phyloP scores from a whole-genome alignment of 2,329 filamentous ascomycete species.

The Coleophoma eucalyptorum region DNA sequence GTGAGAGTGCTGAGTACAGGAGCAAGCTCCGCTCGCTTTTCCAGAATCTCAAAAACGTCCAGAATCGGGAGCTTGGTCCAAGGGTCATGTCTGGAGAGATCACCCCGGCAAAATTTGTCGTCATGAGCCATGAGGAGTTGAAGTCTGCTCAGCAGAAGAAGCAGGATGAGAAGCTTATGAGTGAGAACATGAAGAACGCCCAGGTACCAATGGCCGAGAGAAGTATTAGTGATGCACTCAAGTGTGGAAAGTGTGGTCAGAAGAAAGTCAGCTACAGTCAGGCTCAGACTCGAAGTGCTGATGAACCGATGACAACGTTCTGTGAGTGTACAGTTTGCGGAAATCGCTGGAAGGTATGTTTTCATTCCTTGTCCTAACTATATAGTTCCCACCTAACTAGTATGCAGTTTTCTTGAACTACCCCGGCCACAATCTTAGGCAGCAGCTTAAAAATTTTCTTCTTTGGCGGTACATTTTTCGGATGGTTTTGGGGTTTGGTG shows the following conservation, averaged over 20 bases:
- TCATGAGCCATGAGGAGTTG: conserved; percentile 86
- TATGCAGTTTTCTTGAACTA: conserved; percentile 26
- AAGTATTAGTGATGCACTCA: conserved; percentile 81
- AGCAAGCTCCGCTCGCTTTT: conserved; percentile 89
- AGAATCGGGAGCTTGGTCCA: conserved; percentile 72
- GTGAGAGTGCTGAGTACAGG: conserved; percentile 73
- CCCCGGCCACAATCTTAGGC: no score
- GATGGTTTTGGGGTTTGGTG: conserved; percentile 24
- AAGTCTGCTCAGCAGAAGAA: conserved; percentile 80
- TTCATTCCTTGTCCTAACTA: background rate
- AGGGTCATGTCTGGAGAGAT: conserved; percentile 76
- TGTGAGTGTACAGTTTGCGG: conserved; percentile 69
- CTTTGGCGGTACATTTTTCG: conserved; percentile 17
- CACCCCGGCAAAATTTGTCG: conserved; percentile 67
- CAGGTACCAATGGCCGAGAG: conserved; percentile 92
- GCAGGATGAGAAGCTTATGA: conserved; percentile 71
- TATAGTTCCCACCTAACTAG: conserved; percentile 8
- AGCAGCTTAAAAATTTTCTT: conserved; percentile 9
- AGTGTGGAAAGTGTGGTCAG: conserved; percentile 89
- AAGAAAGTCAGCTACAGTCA: conserved; percentile 95
- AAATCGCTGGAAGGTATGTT: conserved; percentile 66
- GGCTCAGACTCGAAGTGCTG: conserved; percentile 90
- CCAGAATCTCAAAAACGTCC: conserved; percentile 91
- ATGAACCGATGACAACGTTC: conserved; percentile 86
- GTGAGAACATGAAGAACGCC: conserved; percentile 95